Evolutionary conservation across 306 rosid genomes (phyloP).

Genomic region (Vigna nakashimae): DNA sequence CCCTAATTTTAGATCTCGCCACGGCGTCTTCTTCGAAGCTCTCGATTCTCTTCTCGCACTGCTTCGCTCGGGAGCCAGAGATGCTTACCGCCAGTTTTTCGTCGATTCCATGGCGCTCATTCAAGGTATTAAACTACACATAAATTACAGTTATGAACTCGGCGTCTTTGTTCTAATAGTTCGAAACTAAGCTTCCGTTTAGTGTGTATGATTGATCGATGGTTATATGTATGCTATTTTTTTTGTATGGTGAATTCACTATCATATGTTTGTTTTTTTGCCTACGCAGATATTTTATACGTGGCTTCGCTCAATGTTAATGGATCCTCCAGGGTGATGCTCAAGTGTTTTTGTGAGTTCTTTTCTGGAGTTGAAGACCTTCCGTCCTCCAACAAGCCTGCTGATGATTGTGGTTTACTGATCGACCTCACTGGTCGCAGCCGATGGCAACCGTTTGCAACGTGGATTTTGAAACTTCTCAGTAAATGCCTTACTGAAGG

Average conservation of each 20-base stretch:
- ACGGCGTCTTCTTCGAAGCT: constrained; percentile 75
- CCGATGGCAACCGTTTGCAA: constrained; percentile 84
- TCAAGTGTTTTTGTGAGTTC: constrained; percentile 71
- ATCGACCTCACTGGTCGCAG: constrained; percentile 61
- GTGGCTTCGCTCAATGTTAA: constrained; percentile 54
- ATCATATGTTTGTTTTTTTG: constrained; percentile 22
- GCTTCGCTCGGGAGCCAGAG: constrained; percentile 79
- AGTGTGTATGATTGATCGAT: neutral
- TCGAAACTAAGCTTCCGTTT: neutral
- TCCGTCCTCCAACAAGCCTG: constrained; percentile 59
- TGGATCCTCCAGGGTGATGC: constrained; percentile 54
- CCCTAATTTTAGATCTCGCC: constrained; percentile 61
- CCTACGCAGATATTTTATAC: constrained; percentile 67
- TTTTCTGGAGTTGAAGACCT: constrained; percentile 70
- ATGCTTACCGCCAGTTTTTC: constrained; percentile 73
- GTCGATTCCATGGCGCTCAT: constrained; percentile 69
- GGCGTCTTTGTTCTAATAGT: neutral
- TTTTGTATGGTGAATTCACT: neutral
- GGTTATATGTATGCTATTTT: constrained; percentile 1
- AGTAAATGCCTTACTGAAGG: constrained; percentile 84
- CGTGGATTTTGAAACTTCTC: constrained; percentile 85
- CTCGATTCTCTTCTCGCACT: constrained; percentile 74
- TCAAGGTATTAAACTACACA: constrained; percentile 59
- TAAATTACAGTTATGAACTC: neutral
- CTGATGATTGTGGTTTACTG: constrained; percentile 72